phyloP scores from a whole-genome alignment of 164 flowering plant species.

The Magnolia officinalis region DNA sequence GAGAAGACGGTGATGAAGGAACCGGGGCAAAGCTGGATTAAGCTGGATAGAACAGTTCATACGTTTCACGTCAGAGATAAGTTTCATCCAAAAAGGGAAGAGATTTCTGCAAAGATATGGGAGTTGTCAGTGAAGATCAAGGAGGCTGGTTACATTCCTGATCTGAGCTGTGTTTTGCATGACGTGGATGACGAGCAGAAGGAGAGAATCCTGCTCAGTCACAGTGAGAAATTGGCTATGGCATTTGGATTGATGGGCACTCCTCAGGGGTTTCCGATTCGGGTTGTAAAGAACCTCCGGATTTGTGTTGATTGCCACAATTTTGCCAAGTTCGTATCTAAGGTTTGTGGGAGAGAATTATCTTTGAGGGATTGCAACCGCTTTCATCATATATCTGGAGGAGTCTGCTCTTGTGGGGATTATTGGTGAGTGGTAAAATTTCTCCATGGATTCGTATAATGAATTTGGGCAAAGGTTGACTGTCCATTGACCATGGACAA shows the following conservation, averaged over 20 bases:
- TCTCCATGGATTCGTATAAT: background rate
- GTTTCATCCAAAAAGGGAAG: constrained; percentile 28
- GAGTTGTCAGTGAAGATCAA: constrained; percentile 7
- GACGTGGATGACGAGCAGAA: constrained; percentile 24
- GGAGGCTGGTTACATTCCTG: constrained; percentile 22
- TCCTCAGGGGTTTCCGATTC: constrained; percentile 10
- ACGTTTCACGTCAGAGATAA: constrained; percentile 24
- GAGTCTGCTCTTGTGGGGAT: constrained; percentile 23
- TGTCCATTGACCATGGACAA: background rate
- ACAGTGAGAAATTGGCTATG: constrained; percentile 23
- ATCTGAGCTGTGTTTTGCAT: constrained; percentile 21
- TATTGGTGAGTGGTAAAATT: constrained; percentile 13
- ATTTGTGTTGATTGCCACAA: constrained; percentile 25
- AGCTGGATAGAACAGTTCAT: constrained; percentile 21
- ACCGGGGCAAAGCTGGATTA: constrained; percentile 33
- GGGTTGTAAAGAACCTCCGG: constrained; percentile 19
- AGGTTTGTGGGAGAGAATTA: constrained; percentile 14
- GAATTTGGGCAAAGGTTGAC: background rate
- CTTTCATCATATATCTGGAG: constrained; percentile 10
- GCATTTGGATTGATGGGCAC: constrained; percentile 13
- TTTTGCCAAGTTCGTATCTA: constrained; percentile 16
- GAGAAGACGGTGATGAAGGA: constrained; percentile 25
- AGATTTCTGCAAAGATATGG: constrained; percentile 15
- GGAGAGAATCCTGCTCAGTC: constrained; percentile 13
- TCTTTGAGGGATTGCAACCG: constrained; percentile 17